phyloP scores from a whole-genome alignment of 176 grass and related monocot species.

The Carex kokanica region DNA sequence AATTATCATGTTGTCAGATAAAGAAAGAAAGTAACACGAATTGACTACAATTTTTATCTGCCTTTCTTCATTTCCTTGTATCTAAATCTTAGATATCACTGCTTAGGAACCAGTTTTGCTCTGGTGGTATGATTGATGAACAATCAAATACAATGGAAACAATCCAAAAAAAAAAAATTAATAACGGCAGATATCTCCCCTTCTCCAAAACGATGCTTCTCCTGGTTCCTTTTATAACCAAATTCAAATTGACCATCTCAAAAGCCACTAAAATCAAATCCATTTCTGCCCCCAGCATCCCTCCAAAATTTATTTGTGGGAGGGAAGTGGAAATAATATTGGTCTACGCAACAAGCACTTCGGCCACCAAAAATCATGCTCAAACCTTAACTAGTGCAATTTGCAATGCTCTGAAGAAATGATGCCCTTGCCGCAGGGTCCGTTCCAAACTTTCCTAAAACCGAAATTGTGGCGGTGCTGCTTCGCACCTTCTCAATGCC shows the following conservation, averaged over 20 bases:
- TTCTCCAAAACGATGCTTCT: not conserved
- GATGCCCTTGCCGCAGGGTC: slow-evolving; percentile 47
- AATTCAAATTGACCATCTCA: not conserved
- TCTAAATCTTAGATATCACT: not conserved
- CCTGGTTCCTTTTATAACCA: not conserved
- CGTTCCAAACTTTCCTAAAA: slow-evolving; percentile 72
- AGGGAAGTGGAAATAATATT: not conserved
- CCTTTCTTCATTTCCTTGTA: not conserved
- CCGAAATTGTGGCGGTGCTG: slow-evolving; percentile 78
- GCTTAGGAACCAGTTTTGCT: not conserved
- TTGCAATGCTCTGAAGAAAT: slow-evolving; percentile 55
- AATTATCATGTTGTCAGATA: not conserved
- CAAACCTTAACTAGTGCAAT: slow-evolving; percentile 26
- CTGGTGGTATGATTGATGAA: slow-evolving; percentile 19
- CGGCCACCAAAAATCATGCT: not conserved
- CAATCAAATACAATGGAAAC: slow-evolving; percentile 12
- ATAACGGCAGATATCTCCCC: not conserved
- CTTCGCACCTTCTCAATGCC: slow-evolving; percentile 92
- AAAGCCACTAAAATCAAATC: slow-evolving; percentile 4
- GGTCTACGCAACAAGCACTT: not conserved
- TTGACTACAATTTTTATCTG: not conserved
- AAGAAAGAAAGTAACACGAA: not conserved
- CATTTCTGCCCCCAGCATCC: not conserved
- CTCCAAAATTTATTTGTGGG: slow-evolving; percentile 13
- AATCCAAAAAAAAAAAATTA: not conserved